A percentile compares a stretch with the other conserved stretches of the same genome.
These are phyloP conservation scores for Pythium aristosporum DNA, from an alignment of 352 stramenopile genomes.

Conservation along the genomic window DNA sequence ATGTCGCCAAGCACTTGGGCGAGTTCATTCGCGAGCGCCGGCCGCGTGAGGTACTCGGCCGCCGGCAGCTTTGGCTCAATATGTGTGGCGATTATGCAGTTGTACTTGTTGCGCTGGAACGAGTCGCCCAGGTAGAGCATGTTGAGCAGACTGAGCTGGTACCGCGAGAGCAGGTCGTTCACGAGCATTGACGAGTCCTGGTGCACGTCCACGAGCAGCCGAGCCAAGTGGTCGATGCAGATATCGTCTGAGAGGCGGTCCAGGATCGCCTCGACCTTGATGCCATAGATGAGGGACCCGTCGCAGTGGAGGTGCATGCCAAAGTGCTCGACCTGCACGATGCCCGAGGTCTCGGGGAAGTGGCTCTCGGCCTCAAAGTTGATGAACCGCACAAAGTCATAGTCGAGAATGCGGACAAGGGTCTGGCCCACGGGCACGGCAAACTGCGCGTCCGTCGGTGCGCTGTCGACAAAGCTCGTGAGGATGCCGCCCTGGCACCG, in stretches of 20 bases:
- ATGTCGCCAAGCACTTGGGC: slow-evolving; percentile 95
- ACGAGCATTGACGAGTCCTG: slow-evolving; percentile 95
- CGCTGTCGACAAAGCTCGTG: slow-evolving; percentile 90
- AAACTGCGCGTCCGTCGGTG: slow-evolving; percentile 84
- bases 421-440: slow-evolving; percentile 91
- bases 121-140: slow-evolving; percentile 96
- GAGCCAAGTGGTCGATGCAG: slow-evolving; percentile 94
- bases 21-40: slow-evolving; percentile 96
- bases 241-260: slow-evolving; percentile 96
- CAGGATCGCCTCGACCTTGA: slow-evolving; percentile 96
- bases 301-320: slow-evolving; percentile 86
- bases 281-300: slow-evolving; percentile 81
- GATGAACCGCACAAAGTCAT: slow-evolving; percentile 96
- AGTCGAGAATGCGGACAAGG: slow-evolving; percentile 95
- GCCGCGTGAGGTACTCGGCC: slow-evolving; percentile 93
- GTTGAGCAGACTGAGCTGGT: slow-evolving; percentile 94
- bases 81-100: slow-evolving; percentile 96
- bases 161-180: slow-evolving; percentile 94
- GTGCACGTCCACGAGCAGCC: slow-evolving; percentile 96
- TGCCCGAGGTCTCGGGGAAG: slow-evolving; percentile 92
- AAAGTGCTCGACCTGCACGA: slow-evolving; percentile 97
- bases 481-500: slow-evolving; percentile 96
- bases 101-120: slow-evolving; percentile 96
- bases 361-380: slow-evolving; percentile 98
- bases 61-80: slow-evolving; percentile 96